These are phyloP conservation scores for Madurella mycetomatis DNA, from an alignment of 2,329 filamentous ascomycete genomes.

Conservation along the genomic window DNA sequence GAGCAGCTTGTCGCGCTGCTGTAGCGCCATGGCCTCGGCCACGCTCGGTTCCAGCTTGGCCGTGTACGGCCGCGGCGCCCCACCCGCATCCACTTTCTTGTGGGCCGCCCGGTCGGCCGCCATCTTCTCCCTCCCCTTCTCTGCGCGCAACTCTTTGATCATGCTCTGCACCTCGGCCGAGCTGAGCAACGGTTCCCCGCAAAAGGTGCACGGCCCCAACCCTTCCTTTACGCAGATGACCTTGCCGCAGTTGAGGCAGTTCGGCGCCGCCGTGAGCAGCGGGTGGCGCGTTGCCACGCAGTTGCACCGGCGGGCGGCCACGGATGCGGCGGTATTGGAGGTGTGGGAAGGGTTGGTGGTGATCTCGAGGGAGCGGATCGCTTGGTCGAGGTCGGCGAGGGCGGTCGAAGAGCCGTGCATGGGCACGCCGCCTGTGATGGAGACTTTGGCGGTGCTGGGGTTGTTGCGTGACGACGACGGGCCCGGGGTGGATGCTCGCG, in stretches of 20 bases:
- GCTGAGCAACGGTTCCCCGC: conserved; percentile 68
- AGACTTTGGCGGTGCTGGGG: conserved; percentile 57
- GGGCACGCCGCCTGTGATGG: conserved; percentile 69
- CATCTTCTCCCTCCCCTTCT: conserved; percentile 84
- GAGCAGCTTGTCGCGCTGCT: conserved; percentile 76
- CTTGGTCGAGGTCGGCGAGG: conserved; percentile 67
- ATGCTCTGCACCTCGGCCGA: conserved; percentile 75
- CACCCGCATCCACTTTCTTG: conserved; percentile 60
- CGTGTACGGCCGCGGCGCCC: conserved; percentile 57
- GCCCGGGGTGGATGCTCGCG: conserved; percentile 48
- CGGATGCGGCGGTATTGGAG: conserved; percentile 38
- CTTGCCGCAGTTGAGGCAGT: conserved; percentile 89
- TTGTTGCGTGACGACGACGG: conserved; percentile 41
- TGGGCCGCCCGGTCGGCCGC: conserved; percentile 70
- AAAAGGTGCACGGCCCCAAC: conserved; percentile 90
- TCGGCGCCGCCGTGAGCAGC: conserved; percentile 84
- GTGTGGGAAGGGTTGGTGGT: conserved; percentile 74
- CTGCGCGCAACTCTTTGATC: conserved; percentile 75
- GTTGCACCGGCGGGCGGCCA: conserved; percentile 66
- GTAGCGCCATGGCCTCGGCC: conserved; percentile 64
- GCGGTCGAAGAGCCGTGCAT: conserved; percentile 79
- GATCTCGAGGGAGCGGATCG: conserved; percentile 86
- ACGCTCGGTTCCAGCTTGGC: conserved; percentile 37
- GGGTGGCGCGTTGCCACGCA: conserved; percentile 88
- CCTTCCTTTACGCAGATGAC: conserved; percentile 94